Conservation (phyloP, 1,284 basidiomycete species). For the Ustilago nuda region DNA sequence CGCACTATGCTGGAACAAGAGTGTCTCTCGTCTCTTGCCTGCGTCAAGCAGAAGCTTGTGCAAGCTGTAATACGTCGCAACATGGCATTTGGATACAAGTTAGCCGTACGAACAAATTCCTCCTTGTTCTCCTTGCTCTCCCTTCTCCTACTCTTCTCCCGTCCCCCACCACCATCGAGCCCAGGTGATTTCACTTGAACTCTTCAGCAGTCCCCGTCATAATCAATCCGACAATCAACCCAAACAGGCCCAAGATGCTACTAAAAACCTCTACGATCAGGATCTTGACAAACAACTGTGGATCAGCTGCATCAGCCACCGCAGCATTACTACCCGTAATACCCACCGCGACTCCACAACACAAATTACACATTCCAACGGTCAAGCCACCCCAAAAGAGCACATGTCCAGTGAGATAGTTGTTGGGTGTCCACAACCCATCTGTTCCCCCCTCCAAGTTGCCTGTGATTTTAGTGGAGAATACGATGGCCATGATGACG, state of each 20-base stretch:
- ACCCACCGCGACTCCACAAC: conserved; percentile 67
- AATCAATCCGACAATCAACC: conserved; percentile 60
- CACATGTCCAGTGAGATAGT: conserved; percentile 67
- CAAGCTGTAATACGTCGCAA: too few relatives aligned
- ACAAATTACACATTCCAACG: conserved; percentile 67
- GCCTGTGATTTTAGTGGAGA: conserved; percentile 66
- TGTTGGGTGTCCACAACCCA: conserved; percentile 57
- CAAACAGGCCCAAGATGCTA: conserved; percentile 67
- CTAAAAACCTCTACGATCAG: conserved; percentile 66
- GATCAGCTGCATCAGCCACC: conserved; percentile 67
- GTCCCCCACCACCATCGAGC: conserved; percentile 6
- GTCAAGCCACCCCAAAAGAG: conserved; percentile 68
- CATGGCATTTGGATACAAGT: background rate
- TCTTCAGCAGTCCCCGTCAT: conserved; percentile 42
- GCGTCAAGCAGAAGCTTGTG: too few relatives aligned
- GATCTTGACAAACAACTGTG: conserved; percentile 68
- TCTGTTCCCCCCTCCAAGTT: conserved; percentile 53
- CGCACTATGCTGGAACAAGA: too few relatives aligned
- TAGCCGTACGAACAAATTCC: background rate
- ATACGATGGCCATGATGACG: conserved; percentile 75
- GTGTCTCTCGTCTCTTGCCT: too few relatives aligned
- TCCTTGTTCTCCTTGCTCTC: background rate
- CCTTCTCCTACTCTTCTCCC: conserved; percentile 2
- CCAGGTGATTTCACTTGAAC: conserved; percentile 29
- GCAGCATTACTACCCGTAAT: conserved; percentile 68